Evolutionary conservation across 805 yeast genomes (phyloP).

Genomic region (Yarrowia sp.): DNA sequence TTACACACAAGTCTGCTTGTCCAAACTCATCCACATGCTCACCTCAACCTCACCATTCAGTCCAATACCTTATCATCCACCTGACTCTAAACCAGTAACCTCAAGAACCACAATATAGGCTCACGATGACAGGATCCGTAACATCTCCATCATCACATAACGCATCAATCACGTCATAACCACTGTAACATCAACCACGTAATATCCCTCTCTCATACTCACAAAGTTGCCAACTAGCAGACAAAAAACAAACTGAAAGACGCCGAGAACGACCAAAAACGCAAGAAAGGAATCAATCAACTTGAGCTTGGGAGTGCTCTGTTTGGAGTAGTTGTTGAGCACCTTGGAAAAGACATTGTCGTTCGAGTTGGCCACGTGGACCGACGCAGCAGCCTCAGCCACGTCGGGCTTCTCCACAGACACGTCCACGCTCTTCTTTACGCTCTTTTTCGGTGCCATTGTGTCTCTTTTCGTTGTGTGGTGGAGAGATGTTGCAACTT

Average conservation of each 20-base stretch:
- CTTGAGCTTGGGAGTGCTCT: conserved; percentile 40
- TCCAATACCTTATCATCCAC: no score
- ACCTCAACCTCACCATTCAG: no score
- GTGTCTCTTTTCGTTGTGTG: not conserved
- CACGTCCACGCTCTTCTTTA: not conserved
- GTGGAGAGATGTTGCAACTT: not conserved
- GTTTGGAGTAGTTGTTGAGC: conserved; percentile 31
- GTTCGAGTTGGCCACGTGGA: not conserved
- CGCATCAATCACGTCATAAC: no score
- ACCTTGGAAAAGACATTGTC: conserved; percentile 27
- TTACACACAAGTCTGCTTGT: no score
- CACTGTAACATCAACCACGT: no score
- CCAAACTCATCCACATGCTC: no score
- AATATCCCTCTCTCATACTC: conserved; percentile 28
- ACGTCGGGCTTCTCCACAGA: not conserved
- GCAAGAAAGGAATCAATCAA: conserved; percentile 74
- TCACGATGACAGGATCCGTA: no score
- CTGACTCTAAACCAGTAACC: no score
- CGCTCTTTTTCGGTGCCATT: conserved; percentile 15
- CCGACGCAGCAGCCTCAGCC: not conserved
- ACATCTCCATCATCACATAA: no score
- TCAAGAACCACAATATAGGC: no score
- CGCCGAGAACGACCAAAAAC: conserved; percentile 71
- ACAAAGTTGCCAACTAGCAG: conserved; percentile 70
- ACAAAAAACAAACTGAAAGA: conserved; percentile 74